Evolutionary conservation across 306 rosid species (phyloP).

Genomic region (Rosa chinensis): DNA sequence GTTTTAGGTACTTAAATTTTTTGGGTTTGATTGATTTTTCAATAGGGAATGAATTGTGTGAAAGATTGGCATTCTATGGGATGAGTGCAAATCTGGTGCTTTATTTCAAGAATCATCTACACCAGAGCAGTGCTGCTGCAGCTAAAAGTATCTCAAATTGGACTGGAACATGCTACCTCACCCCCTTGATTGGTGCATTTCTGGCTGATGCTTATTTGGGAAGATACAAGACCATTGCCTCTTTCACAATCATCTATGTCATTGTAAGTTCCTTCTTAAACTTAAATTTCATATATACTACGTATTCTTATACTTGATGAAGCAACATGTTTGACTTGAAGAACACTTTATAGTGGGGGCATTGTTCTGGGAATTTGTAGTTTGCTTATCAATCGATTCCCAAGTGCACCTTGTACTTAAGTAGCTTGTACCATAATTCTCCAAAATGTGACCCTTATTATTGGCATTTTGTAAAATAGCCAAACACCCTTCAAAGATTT

Average conservation of each 20-base stretch:
- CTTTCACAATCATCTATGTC: conserved; percentile 16
- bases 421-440: not conserved
- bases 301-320: not conserved
- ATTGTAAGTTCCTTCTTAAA: conserved; percentile 11
- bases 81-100: conserved; percentile 20
- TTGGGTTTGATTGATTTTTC: conserved; percentile 1
- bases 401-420: not conserved
- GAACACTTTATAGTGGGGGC: not conserved
- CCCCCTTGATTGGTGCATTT: conserved; percentile 21
- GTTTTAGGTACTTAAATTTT: not conserved
- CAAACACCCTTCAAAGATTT: not conserved
- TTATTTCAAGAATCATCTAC: conserved; percentile 12
- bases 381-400: not conserved
- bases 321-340: not conserved
- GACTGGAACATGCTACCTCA: conserved; percentile 21
- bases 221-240: conserved; percentile 21
- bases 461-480: not conserved
- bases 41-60: conserved; percentile 19
- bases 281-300: not conserved
- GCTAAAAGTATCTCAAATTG: conserved; percentile 19
- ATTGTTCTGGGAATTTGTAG: not conserved
- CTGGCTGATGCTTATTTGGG: conserved; percentile 23
- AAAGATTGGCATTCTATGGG: conserved; percentile 24
- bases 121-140: conserved; percentile 21
- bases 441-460: not conserved